Conservation (phyloP, 495 filamentous ascomycete species). For the Daldinia loculata region DNA sequence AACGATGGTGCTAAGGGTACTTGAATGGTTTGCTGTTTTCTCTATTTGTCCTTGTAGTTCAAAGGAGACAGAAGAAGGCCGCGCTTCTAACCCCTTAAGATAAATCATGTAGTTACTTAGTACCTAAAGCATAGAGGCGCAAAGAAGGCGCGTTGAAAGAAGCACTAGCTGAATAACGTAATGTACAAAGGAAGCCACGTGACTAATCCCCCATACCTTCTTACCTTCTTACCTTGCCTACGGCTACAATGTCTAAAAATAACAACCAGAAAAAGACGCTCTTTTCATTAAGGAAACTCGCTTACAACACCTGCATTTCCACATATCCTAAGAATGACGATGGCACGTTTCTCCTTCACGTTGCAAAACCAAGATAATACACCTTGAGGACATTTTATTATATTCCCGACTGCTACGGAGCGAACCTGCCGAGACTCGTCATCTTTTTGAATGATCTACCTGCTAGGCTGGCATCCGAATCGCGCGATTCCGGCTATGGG, state of each 20-base stretch:
- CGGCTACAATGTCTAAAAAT: not conserved
- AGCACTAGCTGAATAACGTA: not conserved
- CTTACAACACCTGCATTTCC: not conserved
- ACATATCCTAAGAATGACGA: not conserved
- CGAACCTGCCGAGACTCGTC: constrained; percentile 37
- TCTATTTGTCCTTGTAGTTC: not conserved
- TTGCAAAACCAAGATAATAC: constrained; percentile 12
- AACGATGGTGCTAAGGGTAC: not conserved
- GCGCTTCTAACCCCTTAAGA: not conserved
- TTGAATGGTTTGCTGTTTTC: not conserved
- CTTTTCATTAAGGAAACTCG: not conserved
- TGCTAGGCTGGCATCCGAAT: constrained; percentile 16
- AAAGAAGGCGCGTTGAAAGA: not conserved
- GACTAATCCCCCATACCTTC: not conserved
- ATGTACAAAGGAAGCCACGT: not conserved
- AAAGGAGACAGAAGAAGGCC: not conserved
- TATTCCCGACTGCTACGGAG: constrained; percentile 25
- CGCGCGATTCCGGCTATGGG: constrained; percentile 33
- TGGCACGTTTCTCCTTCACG: constrained; percentile 31
- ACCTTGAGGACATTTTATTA: constrained; percentile 17
- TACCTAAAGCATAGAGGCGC: not conserved
- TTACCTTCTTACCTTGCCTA: not conserved
- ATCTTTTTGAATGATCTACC: constrained; percentile 33
- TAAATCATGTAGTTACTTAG: not conserved
- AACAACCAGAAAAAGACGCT: not conserved